Conservation (phyloP, 345 rosid genomes). For the Leavenworthia alabamica region DNA sequence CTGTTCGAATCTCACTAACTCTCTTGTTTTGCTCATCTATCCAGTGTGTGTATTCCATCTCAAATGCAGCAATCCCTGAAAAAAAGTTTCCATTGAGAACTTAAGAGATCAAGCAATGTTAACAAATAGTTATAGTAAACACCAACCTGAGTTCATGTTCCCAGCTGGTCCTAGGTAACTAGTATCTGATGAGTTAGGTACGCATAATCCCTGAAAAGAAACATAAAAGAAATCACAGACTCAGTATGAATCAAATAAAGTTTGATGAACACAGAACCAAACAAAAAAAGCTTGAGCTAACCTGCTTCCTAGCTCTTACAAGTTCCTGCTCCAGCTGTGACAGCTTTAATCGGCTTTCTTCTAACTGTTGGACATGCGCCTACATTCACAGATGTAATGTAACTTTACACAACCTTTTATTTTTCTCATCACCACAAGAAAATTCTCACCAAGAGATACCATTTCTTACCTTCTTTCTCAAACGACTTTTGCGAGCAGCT, state of each 20-base stretch:
- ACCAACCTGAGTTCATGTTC: conserved; percentile 43
- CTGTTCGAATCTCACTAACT: conserved; percentile 58
- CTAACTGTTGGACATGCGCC: conserved; percentile 94
- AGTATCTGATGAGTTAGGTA: conserved; percentile 39
- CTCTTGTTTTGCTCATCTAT: conserved; percentile 68
- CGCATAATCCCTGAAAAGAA: conserved; percentile 43
- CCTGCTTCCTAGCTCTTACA: conserved; percentile 65
- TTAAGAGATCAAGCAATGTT: not conserved
- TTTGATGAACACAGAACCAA: not conserved
- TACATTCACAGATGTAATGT: conserved; percentile 15
- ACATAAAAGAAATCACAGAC: conserved; percentile 30
- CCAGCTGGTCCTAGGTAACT: conserved; percentile 49
- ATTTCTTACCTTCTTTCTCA: conserved; percentile 68
- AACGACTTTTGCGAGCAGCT: conserved; percentile 92
- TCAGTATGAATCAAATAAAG: not conserved
- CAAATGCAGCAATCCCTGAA: conserved; percentile 63
- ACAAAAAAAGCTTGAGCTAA: conserved; percentile 2
- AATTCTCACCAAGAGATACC: not conserved
- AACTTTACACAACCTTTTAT: not conserved
- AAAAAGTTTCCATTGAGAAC: not conserved
- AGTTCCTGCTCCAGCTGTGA: conserved; percentile 86
- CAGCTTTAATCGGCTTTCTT: conserved; percentile 70
- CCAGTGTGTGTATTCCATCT: conserved; percentile 84
- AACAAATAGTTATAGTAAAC: not conserved
- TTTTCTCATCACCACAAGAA: not conserved